These are phyloP conservation scores for Phaffomyces opuntiae DNA, from an alignment of 805 yeast species.

Conservation along the genomic window DNA sequence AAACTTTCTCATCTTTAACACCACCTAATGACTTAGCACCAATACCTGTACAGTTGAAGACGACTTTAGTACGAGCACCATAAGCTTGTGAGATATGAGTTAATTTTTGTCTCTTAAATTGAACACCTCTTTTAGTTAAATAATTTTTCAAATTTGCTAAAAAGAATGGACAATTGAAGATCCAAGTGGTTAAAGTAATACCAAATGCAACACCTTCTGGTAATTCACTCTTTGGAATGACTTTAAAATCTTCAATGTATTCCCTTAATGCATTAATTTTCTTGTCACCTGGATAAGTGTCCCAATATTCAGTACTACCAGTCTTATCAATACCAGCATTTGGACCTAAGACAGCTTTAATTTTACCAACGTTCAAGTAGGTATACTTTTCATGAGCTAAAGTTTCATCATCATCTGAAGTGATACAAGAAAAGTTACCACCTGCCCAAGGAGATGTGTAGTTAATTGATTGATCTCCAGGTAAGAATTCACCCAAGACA, in stretches of 20 bases:
- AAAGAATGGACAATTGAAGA: slow-evolving; percentile 66
- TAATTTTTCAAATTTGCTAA: slow-evolving; percentile 39
- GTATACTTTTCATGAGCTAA: slow-evolving; percentile 50
- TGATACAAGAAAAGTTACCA: slow-evolving; percentile 53
- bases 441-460: slow-evolving; percentile 84
- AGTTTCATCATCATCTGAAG: slow-evolving; percentile 47
- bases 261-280: slow-evolving; percentile 41
- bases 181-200: slow-evolving; percentile 49
- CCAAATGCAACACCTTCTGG: slow-evolving; percentile 53
- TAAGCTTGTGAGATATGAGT: slow-evolving; percentile 53
- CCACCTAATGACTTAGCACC: slow-evolving; percentile 63
- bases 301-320: slow-evolving; percentile 57
- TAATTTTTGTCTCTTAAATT: slow-evolving; percentile 38
- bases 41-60: slow-evolving; percentile 74
- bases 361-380: slow-evolving; percentile 37
- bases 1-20: slow-evolving; percentile 51
- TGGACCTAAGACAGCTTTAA: slow-evolving; percentile 43
- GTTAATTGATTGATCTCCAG: slow-evolving; percentile 70
- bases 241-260: slow-evolving; percentile 42
- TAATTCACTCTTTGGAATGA: slow-evolving; percentile 30
- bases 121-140: slow-evolving; percentile 43
- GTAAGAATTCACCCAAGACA: slow-evolving; percentile 58
- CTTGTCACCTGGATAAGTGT: slow-evolving; percentile 33
- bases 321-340: slow-evolving; percentile 45
- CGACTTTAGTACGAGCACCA: slow-evolving; percentile 25